Evolutionary conservation across 306 rosid species (phyloP).

Genomic region (Pyrus betulifolia): DNA sequence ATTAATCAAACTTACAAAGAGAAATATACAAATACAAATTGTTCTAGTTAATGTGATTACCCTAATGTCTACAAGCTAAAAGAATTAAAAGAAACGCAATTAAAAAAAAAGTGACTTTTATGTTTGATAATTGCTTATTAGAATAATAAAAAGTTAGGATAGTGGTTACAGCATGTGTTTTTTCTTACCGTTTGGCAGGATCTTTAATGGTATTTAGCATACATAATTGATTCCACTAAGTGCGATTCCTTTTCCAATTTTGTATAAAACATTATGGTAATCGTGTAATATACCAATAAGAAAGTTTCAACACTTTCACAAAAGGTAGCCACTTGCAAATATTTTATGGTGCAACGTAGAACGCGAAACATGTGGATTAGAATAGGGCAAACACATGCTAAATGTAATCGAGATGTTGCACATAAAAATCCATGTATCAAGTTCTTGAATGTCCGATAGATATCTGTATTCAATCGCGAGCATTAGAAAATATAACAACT

Average conservation of each 20-base stretch:
- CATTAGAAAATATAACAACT: no score
- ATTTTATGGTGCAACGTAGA: not conserved
- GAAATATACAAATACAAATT: no score
- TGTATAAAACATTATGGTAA: not conserved
- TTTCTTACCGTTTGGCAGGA: not conserved
- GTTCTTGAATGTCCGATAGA: no score
- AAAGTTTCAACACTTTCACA: not conserved
- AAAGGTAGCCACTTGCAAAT: not conserved
- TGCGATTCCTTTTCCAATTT: constrained; percentile 1
- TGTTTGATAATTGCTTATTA: not conserved
- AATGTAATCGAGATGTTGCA: no score
- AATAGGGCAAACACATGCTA: no score
- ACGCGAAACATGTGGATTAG: not conserved
- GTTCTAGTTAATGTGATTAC: no score
- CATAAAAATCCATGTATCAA: no score
- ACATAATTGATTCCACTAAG: not conserved
- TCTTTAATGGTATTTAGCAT: not conserved
- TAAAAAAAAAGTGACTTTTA: not conserved
- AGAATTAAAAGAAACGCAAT: not conserved
- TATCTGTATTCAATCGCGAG: not conserved
- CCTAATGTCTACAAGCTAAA: not conserved
- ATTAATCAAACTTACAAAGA: not conserved
- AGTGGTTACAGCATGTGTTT: not conserved
- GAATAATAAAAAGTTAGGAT: not conserved
- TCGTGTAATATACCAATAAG: not conserved